phyloP scores from a whole-genome alignment of 2,329 filamentous ascomycete genomes.

The Zopfia rhizophila region DNA sequence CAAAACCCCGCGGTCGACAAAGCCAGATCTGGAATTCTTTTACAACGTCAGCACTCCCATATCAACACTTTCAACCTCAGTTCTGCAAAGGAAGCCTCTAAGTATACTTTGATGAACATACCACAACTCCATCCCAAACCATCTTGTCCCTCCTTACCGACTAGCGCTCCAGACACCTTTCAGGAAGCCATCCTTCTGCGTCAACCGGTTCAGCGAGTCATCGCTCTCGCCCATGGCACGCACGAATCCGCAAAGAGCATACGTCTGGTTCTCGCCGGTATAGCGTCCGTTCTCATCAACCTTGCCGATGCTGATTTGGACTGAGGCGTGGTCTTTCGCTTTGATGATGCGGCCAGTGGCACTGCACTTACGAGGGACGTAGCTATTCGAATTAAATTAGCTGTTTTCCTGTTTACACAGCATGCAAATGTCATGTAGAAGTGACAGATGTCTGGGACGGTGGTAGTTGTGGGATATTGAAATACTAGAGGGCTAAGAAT shows the following conservation, averaged over 20 bases:
- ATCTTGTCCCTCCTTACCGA: constrained; percentile 59
- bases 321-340: constrained; percentile 99
- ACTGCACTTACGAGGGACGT: constrained; percentile 98
- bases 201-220: constrained; percentile 93
- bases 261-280: constrained; percentile 96
- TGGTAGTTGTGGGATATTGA: background rate
- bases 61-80: too few species aligned
- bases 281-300: constrained; percentile 99
- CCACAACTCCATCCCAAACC: constrained; percentile 42
- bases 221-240: constrained; percentile 98
- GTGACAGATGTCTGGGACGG: background rate
- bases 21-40: constrained; percentile 36
- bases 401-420: background rate
- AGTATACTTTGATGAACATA: constrained; percentile 6
- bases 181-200: constrained; percentile 94
- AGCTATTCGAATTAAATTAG: constrained; percentile 65
- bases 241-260: constrained; percentile 97
- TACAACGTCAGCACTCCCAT: constrained; percentile 19
- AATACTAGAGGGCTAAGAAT: background rate
- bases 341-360: constrained; percentile 99
- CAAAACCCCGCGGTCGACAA: constrained; percentile 31
- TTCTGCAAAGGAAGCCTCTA: background rate
- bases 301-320: constrained; percentile 97
- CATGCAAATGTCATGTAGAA: too few species aligned
- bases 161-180: constrained; percentile 94